phyloP scores from a whole-genome alignment of 441 rosid species.

The Dalechampia spathulata region DNA sequence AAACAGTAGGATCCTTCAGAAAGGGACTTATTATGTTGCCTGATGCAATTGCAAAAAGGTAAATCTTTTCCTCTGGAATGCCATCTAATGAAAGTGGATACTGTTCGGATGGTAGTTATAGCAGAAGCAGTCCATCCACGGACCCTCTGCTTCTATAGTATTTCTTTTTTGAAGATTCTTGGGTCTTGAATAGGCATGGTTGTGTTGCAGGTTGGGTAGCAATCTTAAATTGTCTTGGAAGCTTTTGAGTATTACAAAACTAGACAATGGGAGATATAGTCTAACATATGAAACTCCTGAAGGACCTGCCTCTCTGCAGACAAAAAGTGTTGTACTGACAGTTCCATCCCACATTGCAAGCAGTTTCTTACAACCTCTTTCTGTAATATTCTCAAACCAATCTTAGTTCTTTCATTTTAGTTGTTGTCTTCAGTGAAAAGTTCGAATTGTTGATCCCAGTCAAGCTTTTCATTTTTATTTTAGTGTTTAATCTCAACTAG shows the following conservation, averaged over 20 bases:
- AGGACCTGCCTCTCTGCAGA: slow-evolving; percentile 61
- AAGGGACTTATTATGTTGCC: slow-evolving; percentile 75
- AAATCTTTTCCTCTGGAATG: neutral
- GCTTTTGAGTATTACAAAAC: slow-evolving; percentile 53
- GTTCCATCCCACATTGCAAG: slow-evolving; percentile 84
- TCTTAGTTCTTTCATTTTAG: neutral
- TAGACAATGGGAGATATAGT: slow-evolving; percentile 47
- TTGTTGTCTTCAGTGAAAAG: neutral
- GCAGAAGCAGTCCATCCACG: neutral
- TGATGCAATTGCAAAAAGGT: slow-evolving; percentile 79
- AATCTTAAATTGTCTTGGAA: slow-evolving; percentile 75
- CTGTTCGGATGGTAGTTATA: no score
- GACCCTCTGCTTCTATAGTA: neutral
- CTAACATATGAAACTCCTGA: slow-evolving; percentile 88
- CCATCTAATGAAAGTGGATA: slow-evolving; percentile 1
- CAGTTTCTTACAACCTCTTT: slow-evolving; percentile 58
- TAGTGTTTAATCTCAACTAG: neutral
- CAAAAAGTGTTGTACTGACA: slow-evolving; percentile 76
- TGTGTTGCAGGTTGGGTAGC: slow-evolving; percentile 58
- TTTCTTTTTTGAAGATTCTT: slow-evolving; percentile 1
- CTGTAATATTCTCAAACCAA: slow-evolving; percentile 36
- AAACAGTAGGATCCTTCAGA: slow-evolving; percentile 85
- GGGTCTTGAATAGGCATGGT: slow-evolving; percentile 15
- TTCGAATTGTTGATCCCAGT: slow-evolving; percentile 1
- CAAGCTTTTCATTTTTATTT: slow-evolving; percentile 1